Evolutionary conservation across 192 early-diverging fungal species (phyloP), one percentile per base, ranked within the genome.

Genomic region (Mortierella alpina): DNA sequence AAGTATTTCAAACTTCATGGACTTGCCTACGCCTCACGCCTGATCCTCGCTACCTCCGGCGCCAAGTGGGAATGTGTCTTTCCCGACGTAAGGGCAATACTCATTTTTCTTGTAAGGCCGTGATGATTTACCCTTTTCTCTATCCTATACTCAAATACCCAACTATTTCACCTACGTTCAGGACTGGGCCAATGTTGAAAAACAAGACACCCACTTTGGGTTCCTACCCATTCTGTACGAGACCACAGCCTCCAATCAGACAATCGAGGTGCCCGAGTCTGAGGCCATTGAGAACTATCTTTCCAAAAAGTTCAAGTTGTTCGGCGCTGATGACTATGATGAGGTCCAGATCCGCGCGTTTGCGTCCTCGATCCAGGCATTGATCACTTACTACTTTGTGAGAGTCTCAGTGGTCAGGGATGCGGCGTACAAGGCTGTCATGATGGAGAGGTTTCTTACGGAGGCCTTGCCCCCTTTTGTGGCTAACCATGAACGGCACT

Each of bases 101-200:
- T 23, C 1, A 7, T 14, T 53, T 23, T 70, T 61, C 31, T 20
- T 42, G 0, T 7, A 6, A 47, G 41, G 6, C 47, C 5, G 20
- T 4, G 12, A 4, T 14, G 18, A 23, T 4, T 13, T 42, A 10
- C 4, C 14, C 63, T 47, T 3, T 15, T 5, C 15, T 9, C 5
- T 47, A 39, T 4, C 44, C 46, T 20, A 60, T 44, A 23, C 14
- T 14, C 40, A 12, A 23, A 0, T 31, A 6, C 8, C 11, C 13
- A 53, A 13, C 1, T 31, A 47, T 55, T 5, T 9, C 18, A 20
- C n/a, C n/a, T n/a, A n/a, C n/a, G n/a, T n/a, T 20, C 44, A 75
- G 73, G 66, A 75, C 66, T 75, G 73, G 73, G 59, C 52, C 7
- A 68, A 67, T 50, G 52, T n/a, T 11, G 73, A 75, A 31, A 75